Conservation (phyloP, 2,329 filamentous ascomycete genomes). For the Colletotrichum trifolii region DNA sequence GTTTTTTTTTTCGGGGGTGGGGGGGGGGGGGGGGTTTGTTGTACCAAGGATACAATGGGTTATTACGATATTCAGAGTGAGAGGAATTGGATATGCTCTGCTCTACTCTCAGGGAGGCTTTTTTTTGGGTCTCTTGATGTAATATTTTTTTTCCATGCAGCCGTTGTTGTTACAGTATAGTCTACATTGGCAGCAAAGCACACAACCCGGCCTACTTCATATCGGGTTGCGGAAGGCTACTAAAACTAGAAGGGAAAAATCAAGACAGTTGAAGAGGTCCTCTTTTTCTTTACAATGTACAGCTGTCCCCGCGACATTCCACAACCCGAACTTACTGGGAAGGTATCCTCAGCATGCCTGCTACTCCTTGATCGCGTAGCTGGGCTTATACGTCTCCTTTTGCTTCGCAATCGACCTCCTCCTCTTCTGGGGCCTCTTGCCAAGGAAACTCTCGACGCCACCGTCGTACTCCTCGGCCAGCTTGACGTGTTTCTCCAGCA, state of each 20-base stretch:
- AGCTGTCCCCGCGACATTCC: not conserved
- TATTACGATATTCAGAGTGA: not conserved
- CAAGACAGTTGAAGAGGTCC: conserved; percentile 2
- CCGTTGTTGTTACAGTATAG: conserved; percentile 36
- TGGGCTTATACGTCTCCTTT: no score
- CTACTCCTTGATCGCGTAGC: no score
- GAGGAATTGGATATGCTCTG: not conserved
- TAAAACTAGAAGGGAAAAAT: not conserved
- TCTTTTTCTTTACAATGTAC: conserved; percentile 21
- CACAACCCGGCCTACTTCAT: conserved; percentile 13
- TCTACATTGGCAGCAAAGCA: conserved; percentile 28
- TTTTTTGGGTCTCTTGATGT: conserved; percentile 20
- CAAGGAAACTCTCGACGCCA: not conserved
- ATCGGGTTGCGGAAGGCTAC: conserved; percentile 7
- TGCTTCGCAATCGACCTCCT: no score
- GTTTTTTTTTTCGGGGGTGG: not conserved
- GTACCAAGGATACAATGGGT: no score
- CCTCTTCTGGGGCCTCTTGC: no score
- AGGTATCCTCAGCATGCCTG: no score
- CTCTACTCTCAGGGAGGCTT: conserved; percentile 2
- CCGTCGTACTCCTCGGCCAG: conserved; percentile 22
- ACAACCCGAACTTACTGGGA: not conserved
- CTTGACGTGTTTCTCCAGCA: conserved; percentile 43
- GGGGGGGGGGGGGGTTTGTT: no score
- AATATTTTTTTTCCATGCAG: conserved; percentile 21